Base-by-base conservation (phyloP, 139 green algal species). In the Picocystis salinarum region DNA sequence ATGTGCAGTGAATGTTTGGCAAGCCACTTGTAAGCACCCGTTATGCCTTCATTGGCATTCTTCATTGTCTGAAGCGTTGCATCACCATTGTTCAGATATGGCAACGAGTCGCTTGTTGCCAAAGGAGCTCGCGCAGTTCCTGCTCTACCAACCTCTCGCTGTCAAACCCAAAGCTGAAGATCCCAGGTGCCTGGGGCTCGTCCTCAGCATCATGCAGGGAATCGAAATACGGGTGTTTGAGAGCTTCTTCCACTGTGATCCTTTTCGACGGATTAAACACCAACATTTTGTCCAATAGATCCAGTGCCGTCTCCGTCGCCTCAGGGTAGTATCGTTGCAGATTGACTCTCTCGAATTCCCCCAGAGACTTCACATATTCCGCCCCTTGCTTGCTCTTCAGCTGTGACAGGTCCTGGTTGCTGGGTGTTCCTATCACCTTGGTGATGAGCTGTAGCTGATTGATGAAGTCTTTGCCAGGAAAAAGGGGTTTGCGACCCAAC, bases 381-480 rank as follows among this genome's bases (percentile, higher is more conserved):
- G 56, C 41, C 23, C 63, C 67, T 48, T 74, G 73, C 33, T 71
- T 52, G 34, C 46, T 71, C n/a, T 24, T 50, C 19, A 56, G 50
- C 48, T 58, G 58, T 22, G 26, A 20, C 18, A 64, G 31, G 24
- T 57, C 39, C 3, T 45, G 33, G 28, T 48, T 39, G 6, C 23
- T 22, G n/a, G 52, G 52, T 4, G 55, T 52, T 6, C 61, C 61
- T 29, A 66, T 74, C 41, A 73, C 45, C 44, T 51, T 57, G 26
- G 64, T 71, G 55, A 76, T 74, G 9, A 90, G 64, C 52, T 82
- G 81, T 37, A 95, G 70, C 68, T 92, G 83, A 48, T 95, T 72
- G 27, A 95, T 75, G 55, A 90, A 91, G 61, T 93, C 80, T 58
- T 78, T 82, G 18, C 80, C 80, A 0, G 76, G 76, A 46, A 86